Evolutionary conservation across 768 basidiomycete species (phyloP).

Genomic region (Jaapia argillacea): DNA sequence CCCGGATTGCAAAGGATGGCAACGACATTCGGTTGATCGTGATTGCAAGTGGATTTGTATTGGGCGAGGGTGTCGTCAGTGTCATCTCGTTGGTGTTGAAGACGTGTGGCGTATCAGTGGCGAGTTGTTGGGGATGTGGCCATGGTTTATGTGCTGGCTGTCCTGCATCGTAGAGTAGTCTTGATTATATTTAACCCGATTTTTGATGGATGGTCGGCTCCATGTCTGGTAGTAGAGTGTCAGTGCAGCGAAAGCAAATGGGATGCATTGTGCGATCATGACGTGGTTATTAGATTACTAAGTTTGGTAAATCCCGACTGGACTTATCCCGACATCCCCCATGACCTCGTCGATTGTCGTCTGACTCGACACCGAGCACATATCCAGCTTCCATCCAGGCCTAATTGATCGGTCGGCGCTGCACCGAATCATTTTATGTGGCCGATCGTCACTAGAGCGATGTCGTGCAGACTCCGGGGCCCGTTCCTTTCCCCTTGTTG

Average conservation of each 20-base stretch:
- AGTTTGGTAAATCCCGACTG: too few species aligned
- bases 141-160: constrained; percentile 69
- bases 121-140: constrained; percentile 83
- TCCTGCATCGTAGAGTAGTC: constrained; percentile 21
- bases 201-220: neutral
- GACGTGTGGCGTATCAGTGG: constrained; percentile 62
- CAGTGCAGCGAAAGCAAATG: neutral
- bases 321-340: too few species aligned
- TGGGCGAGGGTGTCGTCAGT: constrained; percentile 90
- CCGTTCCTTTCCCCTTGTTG: too few species aligned
- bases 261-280: too few species aligned
- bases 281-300: too few species aligned
- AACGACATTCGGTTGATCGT: constrained; percentile 69
- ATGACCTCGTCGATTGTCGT: too few species aligned
- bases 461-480: too few species aligned
- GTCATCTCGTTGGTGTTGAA: constrained; percentile 67
- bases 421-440: too few species aligned
- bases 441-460: too few species aligned
- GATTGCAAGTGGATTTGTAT: constrained; percentile 89
- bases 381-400: too few species aligned
- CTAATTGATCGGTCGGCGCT: too few species aligned
- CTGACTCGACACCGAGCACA: too few species aligned
- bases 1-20: constrained; percentile 34
- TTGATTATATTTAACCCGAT: neutral
- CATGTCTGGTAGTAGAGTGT: neutral